Conservation (phyloP, 106 monocot species). For the Allium sativum region DNA sequence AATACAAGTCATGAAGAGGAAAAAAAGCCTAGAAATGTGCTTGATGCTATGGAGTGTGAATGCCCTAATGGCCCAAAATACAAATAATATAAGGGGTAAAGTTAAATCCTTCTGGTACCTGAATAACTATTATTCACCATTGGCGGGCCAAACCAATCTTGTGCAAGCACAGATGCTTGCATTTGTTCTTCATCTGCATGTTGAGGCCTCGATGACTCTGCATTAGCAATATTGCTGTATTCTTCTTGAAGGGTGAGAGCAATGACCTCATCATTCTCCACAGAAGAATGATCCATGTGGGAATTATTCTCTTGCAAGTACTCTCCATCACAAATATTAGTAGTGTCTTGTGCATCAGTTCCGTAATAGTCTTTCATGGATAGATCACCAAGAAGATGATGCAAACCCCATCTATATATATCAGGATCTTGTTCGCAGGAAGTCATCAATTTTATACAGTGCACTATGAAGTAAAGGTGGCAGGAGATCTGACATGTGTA, state of each 20-base stretch:
- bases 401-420: conserved; percentile 76
- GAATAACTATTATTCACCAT: conserved; percentile 9
- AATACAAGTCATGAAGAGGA: too few species aligned
- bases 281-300: conserved; percentile 10
- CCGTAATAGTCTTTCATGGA: conserved; percentile 14
- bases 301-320: conserved; percentile 14
- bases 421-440: conserved; percentile 72
- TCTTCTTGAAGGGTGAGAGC: conserved; percentile 75
- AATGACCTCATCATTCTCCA: conserved; percentile 76
- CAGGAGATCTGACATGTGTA: too few species aligned
- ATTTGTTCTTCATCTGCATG: conserved; percentile 31
- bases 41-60: too few species aligned
- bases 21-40: too few species aligned
- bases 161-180: conserved; percentile 45
- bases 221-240: conserved; percentile 46
- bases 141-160: conserved; percentile 41
- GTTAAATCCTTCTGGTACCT: conserved; percentile 17
- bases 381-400: conserved; percentile 46
- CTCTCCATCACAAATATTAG: conserved; percentile 10
- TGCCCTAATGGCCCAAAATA: too few species aligned
- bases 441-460: conserved; percentile 21
- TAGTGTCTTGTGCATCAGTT: conserved; percentile 10
- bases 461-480: too few species aligned
- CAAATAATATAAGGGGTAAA: too few species aligned
- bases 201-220: conserved; percentile 42